phyloP scores from a whole-genome alignment of 345 rosid genomes.

The Dimocarpus longan region DNA sequence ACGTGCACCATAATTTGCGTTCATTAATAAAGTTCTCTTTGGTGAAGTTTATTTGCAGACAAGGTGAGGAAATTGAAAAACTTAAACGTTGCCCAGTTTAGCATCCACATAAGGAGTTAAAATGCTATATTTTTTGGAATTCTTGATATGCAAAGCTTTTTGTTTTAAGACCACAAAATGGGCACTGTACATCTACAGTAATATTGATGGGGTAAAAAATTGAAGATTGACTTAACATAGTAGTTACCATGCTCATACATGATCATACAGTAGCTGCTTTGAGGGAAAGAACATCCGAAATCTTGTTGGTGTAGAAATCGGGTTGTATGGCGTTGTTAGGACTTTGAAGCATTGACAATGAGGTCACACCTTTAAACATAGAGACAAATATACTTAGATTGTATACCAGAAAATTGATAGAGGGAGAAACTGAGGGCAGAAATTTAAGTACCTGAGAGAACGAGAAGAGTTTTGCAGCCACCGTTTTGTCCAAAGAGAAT shows the following conservation, averaged over 20 bases:
- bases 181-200: not conserved
- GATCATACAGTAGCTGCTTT: slow-evolving; percentile 72
- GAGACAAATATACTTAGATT: slow-evolving; percentile 5
- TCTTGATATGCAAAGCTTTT: not conserved
- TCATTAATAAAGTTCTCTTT: too few species aligned
- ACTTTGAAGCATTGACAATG: slow-evolving; percentile 68
- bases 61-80: not conserved
- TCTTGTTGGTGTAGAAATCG: slow-evolving; percentile 81
- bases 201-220: not conserved
- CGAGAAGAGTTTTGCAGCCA: slow-evolving; percentile 94
- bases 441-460: slow-evolving; percentile 68
- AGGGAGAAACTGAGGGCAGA: not conserved
- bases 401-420: not conserved
- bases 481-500: slow-evolving; percentile 89
- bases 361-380: slow-evolving; percentile 62
- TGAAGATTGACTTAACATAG: not conserved
- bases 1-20: too few species aligned
- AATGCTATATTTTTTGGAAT: not conserved
- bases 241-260: slow-evolving; percentile 3
- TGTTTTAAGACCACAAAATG: not conserved
- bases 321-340: slow-evolving; percentile 79
- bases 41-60: too few species aligned
- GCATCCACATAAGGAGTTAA: not conserved
- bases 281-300: slow-evolving; percentile 76
- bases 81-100: not conserved